These are phyloP conservation scores for Aeminium ludgeri DNA, from an alignment of 495 filamentous ascomycete species.

Conservation along the genomic window DNA sequence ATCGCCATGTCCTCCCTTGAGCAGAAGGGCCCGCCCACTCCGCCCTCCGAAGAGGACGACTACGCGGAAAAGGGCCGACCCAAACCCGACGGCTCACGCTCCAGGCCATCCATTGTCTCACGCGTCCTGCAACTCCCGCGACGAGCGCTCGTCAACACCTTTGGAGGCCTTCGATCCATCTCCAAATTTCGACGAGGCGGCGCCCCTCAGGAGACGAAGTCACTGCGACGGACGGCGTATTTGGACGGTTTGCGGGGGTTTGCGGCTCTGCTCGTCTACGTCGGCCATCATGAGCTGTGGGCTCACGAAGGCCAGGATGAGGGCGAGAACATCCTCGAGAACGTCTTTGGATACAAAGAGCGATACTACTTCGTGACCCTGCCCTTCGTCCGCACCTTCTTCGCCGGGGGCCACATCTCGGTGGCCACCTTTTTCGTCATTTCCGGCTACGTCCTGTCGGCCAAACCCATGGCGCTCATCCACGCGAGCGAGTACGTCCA, in stretches of 20 bases:
- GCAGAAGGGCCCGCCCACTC: no score
- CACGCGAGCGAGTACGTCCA: conserved; percentile 27
- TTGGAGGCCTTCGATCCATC: no score
- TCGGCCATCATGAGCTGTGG: conserved; percentile 25
- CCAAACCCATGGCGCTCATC: conserved; percentile 33
- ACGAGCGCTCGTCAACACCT: no score
- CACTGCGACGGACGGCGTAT: conserved; percentile 8
- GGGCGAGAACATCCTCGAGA: conserved; percentile 19
- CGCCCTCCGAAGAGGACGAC: no score
- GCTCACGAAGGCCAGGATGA: conserved; percentile 18
- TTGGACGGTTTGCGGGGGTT: conserved; percentile 16
- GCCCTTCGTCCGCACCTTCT: conserved; percentile 28
- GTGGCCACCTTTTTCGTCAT: conserved; percentile 29
- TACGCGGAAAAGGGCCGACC: no score
- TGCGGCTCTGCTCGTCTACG: conserved; percentile 16
- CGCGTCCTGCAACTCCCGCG: no score
- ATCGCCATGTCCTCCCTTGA: no score
- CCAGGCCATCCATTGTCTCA: no score
- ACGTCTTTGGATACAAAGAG: conserved; percentile 21
- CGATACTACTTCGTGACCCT: conserved; percentile 25
- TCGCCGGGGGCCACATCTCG: conserved; percentile 33
- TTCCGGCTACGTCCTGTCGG: conserved; percentile 28
- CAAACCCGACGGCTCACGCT: no score
- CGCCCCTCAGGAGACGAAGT: background rate
- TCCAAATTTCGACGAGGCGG: no score